Conservation (phyloP, 2,329 filamentous ascomycete species). For the Albophoma yamanashiensis region DNA sequence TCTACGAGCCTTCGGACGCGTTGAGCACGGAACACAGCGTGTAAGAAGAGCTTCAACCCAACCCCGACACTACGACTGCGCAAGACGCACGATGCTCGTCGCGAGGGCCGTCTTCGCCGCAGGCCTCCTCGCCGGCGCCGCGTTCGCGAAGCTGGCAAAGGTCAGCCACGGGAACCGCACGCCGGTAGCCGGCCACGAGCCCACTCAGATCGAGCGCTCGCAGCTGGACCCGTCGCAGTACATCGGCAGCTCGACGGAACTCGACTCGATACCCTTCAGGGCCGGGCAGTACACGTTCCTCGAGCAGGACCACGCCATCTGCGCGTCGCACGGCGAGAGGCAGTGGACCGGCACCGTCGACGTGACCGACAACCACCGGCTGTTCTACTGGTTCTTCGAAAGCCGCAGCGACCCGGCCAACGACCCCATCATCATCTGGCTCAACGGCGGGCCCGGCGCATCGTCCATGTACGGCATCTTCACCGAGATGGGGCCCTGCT, state of each 20-base stretch:
- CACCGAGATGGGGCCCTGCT: slow-evolving; percentile 42
- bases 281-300: neutral
- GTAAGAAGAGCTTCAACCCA: neutral
- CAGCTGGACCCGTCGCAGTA: neutral
- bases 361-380: slow-evolving; percentile 2
- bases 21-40: neutral
- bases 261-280: neutral
- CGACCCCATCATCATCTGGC: slow-evolving; percentile 39
- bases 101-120: neutral
- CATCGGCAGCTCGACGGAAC: neutral
- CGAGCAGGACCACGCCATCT: neutral
- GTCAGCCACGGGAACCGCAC: neutral
- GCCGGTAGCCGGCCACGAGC: neutral
- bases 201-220: neutral
- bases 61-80: neutral
- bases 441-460: slow-evolving; percentile 47
- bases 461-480: slow-evolving; percentile 42
- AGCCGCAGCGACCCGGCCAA: slow-evolving; percentile 13
- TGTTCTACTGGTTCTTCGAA: slow-evolving; percentile 17
- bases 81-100: neutral
- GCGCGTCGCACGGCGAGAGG: neutral
- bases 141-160: neutral
- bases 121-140: neutral
- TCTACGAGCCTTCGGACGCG: neutral
- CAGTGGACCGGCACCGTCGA: slow-evolving; percentile 5